Conservation (phyloP, 495 filamentous ascomycete genomes). For the Patellaria atrata region DNA sequence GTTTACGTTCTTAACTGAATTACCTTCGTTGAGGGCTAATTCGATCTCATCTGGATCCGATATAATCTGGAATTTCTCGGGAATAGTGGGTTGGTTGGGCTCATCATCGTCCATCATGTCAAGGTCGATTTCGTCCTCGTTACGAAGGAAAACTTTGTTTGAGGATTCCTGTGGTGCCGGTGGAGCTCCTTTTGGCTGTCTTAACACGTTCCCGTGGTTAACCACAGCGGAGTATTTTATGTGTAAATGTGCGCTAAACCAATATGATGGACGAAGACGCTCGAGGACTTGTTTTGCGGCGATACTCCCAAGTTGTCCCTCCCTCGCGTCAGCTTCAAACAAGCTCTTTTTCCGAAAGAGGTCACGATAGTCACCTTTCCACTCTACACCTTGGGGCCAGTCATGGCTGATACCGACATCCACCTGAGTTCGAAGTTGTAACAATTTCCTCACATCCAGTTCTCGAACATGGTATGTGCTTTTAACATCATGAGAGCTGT, state of each 20-base stretch:
- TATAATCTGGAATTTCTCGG: too few relatives aligned
- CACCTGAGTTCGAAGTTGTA: conserved; percentile 68
- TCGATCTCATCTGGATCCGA: too few relatives aligned
- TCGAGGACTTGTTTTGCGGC: conserved; percentile 70
- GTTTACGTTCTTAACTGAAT: conserved; percentile 5
- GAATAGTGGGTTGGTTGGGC: neutral
- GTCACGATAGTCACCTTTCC: conserved; percentile 44
- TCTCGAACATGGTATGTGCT: conserved; percentile 80
- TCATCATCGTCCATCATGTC: conserved; percentile 21
- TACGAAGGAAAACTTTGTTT: neutral
- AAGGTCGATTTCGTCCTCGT: conserved; percentile 30
- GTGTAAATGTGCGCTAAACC: conserved; percentile 93
- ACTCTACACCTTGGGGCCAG: conserved; percentile 76
- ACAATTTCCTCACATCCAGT: conserved; percentile 77
- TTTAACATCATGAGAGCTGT: conserved; percentile 53
- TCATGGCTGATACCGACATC: conserved; percentile 90
- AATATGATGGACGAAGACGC: conserved; percentile 64
- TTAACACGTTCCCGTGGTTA: conserved; percentile 40
- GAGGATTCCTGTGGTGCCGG: neutral
- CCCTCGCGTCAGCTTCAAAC: conserved; percentile 57
- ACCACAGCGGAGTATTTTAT: conserved; percentile 67
- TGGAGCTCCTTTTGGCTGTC: neutral
- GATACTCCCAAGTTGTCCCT: conserved; percentile 57
- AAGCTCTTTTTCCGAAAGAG: conserved; percentile 57
- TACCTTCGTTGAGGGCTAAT: conserved; percentile 13